Evolutionary conservation across 306 rosid species (phyloP).

Genomic region (Acacia acuminata): DNA sequence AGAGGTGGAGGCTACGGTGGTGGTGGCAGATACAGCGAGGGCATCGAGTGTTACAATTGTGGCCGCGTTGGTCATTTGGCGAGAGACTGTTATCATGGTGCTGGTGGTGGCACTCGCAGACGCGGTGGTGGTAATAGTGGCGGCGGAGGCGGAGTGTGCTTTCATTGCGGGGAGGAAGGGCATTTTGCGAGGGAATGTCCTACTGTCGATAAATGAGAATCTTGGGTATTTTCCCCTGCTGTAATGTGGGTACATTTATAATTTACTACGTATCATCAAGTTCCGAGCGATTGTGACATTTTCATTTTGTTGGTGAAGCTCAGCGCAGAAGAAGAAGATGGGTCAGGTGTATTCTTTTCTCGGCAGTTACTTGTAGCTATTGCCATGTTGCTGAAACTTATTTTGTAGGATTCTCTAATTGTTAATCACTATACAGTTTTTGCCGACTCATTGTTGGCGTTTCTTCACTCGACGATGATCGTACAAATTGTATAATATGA

Average conservation of each 20-base stretch:
- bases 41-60: conserved; percentile 67
- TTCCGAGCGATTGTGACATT: conserved; percentile 13
- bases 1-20: conserved; percentile 26
- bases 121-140: conserved; percentile 20
- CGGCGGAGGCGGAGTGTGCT: conserved; percentile 52
- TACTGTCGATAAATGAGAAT: conserved; percentile 43
- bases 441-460: not conserved
- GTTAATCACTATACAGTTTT: conserved; percentile 14
- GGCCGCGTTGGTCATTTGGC: conserved; percentile 74
- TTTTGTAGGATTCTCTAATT: conserved; percentile 35
- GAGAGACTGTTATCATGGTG: conserved; percentile 51
- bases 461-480: conserved; percentile 10
- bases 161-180: conserved; percentile 77
- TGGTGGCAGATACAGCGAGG: conserved; percentile 37
- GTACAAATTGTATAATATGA: conserved; percentile 8
- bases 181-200: conserved; percentile 83
- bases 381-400: conserved; percentile 30
- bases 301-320: not conserved
- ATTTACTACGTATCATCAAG: conserved; percentile 6
- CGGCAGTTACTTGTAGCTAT: conserved; percentile 26
- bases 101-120: conserved; percentile 25
- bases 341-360: conserved; percentile 11
- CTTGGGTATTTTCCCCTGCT: not conserved
- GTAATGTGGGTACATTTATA: conserved; percentile 17
- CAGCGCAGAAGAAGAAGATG: conserved; percentile 1